Base-by-base conservation (phyloP, 225 moss, liverwort and hornwort species). In the Pleurozium schreberi region DNA sequence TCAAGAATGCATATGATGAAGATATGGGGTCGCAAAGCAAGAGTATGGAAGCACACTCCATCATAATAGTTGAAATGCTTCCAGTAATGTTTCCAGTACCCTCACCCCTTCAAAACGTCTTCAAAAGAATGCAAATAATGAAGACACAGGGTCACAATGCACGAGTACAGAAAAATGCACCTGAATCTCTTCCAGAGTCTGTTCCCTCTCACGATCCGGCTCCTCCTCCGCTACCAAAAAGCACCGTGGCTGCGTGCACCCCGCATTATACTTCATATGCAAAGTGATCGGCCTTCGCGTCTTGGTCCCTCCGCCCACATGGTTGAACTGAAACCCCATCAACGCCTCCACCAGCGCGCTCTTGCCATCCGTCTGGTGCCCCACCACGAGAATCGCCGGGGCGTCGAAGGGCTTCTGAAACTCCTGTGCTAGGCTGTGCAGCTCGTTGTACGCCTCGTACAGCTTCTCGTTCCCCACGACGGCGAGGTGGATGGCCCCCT, bases 321-420 rank as follows among this genome's bases (percentile, higher is more conserved):
- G 98, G 92, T 97, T 98, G 93, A 98, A 98, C 92, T 98, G 98
- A 58, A 98, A 98, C 28, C 98, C 98, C 97, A 98, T 98, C 50
- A 98, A 90, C 43, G 97, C 98, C 89, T 98, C 98, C 69, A 98
- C 93, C 12, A 98, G 91, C 67, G 98, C 97, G 82, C 96, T 96
- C 93, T 98, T 98, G 31, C 92, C 93, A 74, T 98, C 98, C 77
- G 97, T 96, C 78, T 98, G 98, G 91, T 98, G 98, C 66, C 98
- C 98, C 40, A 98, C 96, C 60, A 98, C 98, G 47, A 98, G 91
- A 74, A 98, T 97, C 45, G 97, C 97, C 45, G 98, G 98, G 66
- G 98, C 95, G 86, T 96, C 96, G 83, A 98, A 96, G 13, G 98
- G 96, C 85, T 94, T 96, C 43, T 92, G 95, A 63, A 97, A 97